Percentiles rank a stretch among this genome's conserved stretches.
Evolutionary conservation across 345 rosid species (phyloP).

Genomic region (Citrus trifoliata): DNA sequence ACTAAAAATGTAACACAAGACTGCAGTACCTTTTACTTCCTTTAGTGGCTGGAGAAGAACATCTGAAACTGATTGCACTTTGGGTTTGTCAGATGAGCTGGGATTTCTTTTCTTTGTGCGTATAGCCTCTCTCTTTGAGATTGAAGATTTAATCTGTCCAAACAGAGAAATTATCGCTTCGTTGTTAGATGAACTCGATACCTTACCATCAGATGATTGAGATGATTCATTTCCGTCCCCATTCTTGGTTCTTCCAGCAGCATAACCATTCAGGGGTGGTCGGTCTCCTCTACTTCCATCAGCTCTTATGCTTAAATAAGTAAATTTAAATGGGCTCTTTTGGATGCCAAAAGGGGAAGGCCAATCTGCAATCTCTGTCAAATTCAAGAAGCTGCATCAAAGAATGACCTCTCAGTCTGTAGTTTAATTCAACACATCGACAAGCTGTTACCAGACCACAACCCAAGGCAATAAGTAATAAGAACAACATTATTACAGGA

Average conservation of each 20-base stretch:
- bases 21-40: constrained; percentile 27
- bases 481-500: not conserved
- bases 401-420: constrained; percentile 39
- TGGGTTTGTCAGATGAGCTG: constrained; percentile 16
- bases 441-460: not conserved
- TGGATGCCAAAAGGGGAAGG: constrained; percentile 12
- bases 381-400: constrained; percentile 69
- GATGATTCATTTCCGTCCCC: constrained; percentile 14
- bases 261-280: constrained; percentile 21
- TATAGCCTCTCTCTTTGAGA: constrained; percentile 35
- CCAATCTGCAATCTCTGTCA: constrained; percentile 59
- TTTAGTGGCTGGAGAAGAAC: constrained; percentile 32
- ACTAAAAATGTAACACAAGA: not conserved
- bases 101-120: constrained; percentile 11
- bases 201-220: constrained; percentile 14
- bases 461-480: too few species aligned
- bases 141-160: constrained; percentile 54
- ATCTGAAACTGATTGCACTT: constrained; percentile 37
- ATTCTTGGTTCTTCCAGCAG: constrained; percentile 12
- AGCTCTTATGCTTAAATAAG: constrained; percentile 17
- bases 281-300: constrained; percentile 28
- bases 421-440: not conserved
- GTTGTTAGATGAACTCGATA: constrained; percentile 28
- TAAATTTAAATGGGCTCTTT: constrained; percentile 5
- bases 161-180: constrained; percentile 52